Evolutionary conservation across 306 rosid genomes (phyloP).

Genomic region (barrel medic (Medicago truncatula)): DNA sequence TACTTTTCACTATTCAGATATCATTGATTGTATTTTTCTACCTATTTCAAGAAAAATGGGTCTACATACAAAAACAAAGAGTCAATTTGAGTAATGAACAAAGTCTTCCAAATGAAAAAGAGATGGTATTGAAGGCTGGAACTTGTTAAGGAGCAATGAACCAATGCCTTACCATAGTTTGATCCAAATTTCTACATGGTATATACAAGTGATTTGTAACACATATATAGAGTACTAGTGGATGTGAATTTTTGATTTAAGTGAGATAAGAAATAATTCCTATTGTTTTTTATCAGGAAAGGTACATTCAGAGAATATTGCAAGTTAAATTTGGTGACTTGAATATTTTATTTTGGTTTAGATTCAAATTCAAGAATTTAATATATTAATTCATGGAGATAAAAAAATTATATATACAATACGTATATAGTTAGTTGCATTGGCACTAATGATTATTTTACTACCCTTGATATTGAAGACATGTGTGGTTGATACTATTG

Average conservation of each 20-base stretch:
- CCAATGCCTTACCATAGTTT: constrained; percentile 26
- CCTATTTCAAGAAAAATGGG: constrained; percentile 94
- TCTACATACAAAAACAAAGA: constrained; percentile 68
- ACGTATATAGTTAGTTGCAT: background rate
- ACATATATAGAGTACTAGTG: constrained; percentile 14
- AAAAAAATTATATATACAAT: background rate
- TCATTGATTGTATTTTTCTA: constrained; percentile 64
- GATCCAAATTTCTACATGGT: constrained; percentile 14
- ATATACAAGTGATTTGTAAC: constrained; percentile 30
- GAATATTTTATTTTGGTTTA: background rate
- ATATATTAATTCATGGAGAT: background rate
- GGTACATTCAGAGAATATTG: constrained; percentile 13
- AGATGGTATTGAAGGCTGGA: constrained; percentile 47
- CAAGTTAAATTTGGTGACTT: background rate
- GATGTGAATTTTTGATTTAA: constrained; percentile 32
- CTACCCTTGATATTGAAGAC: no score
- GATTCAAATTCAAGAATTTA: constrained; percentile 25
- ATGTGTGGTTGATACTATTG: no score
- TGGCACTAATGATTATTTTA: no score
- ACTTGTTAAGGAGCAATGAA: constrained; percentile 55
- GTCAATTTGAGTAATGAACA: constrained; percentile 55
- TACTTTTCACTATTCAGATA: constrained; percentile 72
- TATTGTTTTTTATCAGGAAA: background rate
- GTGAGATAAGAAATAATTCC: constrained; percentile 10
- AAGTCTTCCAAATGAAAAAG: constrained; percentile 45